Percentiles rank a stretch among this genome's conserved stretches.
Conservation (phyloP, 129 eudicot genomes). For the Arctium lappa region DNA sequence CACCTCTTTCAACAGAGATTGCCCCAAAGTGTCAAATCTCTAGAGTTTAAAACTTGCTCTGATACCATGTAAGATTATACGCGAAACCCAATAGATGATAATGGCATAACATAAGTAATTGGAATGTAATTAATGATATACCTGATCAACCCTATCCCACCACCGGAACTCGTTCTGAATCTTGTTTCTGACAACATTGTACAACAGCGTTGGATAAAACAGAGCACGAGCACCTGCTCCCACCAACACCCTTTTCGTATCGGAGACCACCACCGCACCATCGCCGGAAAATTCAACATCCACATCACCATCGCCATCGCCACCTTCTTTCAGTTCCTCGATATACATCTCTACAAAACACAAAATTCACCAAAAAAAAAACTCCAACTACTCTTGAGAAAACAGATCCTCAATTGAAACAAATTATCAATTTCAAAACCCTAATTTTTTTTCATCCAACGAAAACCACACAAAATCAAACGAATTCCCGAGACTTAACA, state of each 20-base stretch:
- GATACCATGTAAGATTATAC: not conserved
- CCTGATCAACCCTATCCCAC: conserved; percentile 97
- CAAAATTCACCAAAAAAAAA: not conserved
- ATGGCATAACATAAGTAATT: not conserved
- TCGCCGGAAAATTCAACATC: conserved; percentile 21
- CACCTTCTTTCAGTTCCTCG: conserved; percentile 60
- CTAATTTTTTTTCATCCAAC: conserved; percentile 1
- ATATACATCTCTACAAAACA: conserved; percentile 46
- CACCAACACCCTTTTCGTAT: conserved; percentile 61
- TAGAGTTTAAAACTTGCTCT: too few relatives aligned
- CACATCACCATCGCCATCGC: conserved; percentile 16
- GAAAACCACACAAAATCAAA: conserved; percentile 14
- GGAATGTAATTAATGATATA: not conserved
- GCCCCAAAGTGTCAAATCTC: not conserved
- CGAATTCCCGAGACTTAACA: conserved; percentile 5
- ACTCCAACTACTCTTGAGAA: conserved; percentile 8
- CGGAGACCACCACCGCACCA: conserved; percentile 35
- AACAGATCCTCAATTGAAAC: not conserved
- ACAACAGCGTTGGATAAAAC: conserved; percentile 74
- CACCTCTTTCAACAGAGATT: too few relatives aligned
- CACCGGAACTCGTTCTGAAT: conserved; percentile 74
- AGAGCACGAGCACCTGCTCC: conserved; percentile 90
- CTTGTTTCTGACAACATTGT: conserved; percentile 73
- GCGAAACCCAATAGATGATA: too few relatives aligned
- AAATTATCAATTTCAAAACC: conserved; percentile 10